Conservation (phyloP, 83 land plant species). For the Picea abies region DNA sequence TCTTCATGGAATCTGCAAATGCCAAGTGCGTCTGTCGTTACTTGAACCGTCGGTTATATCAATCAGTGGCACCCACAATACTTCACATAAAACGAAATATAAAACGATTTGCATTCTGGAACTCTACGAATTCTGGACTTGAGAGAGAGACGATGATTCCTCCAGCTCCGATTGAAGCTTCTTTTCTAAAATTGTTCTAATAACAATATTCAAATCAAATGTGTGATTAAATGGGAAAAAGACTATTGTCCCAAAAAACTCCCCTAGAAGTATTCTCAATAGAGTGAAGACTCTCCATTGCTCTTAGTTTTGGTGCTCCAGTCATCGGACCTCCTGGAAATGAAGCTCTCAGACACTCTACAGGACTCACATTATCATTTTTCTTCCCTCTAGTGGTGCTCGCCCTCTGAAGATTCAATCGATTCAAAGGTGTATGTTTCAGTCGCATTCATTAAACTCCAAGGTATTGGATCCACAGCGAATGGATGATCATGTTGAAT, state of each 20-base stretch:
- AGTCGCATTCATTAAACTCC: too few relatives aligned
- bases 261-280: slow-evolving; percentile 83
- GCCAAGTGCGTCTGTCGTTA: too few relatives aligned
- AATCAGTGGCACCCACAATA: too few relatives aligned
- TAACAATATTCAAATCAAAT: slow-evolving; percentile 97
- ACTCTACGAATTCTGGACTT: too few relatives aligned
- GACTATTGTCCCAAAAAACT: slow-evolving; percentile 90
- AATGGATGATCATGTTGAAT: slow-evolving; percentile 28
- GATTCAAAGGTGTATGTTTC: too few relatives aligned
- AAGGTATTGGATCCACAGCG: slow-evolving; percentile 13
- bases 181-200: too few relatives aligned
- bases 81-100: too few relatives aligned
- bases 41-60: too few relatives aligned
- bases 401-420: slow-evolving; percentile 21
- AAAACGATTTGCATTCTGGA: too few relatives aligned
- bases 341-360: slow-evolving; percentile 91
- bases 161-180: too few relatives aligned
- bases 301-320: slow-evolving; percentile 94
- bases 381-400: slow-evolving; percentile 88
- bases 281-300: slow-evolving; percentile 91
- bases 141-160: too few relatives aligned
- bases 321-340: slow-evolving; percentile 99
- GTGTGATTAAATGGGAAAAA: slow-evolving; percentile 84
- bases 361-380: slow-evolving; percentile 49
- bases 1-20: too few relatives aligned